Base-by-base conservation (phyloP, 345 rosid genomes). In the Conringia planisiliqua region DNA sequence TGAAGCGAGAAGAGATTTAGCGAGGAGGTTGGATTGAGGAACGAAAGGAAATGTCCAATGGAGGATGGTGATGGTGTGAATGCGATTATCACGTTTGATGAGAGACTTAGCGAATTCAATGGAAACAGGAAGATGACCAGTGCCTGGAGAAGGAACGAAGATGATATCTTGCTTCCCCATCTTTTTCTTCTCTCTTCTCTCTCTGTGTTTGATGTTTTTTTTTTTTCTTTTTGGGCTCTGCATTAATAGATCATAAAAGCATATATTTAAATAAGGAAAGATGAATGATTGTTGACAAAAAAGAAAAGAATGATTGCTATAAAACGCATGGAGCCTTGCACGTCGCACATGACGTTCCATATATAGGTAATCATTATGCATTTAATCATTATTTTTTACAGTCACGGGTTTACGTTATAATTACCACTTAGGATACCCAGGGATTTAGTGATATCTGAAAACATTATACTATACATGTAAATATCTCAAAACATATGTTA, bases 101-200 rank as follows among this genome's bases (percentile, higher is more conserved):
- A 90, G 72, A 46, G 75, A 65, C 38, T 78, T 83, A 0, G 88
- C 85, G 40, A 87, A 78, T 56, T 87, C 93, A 6, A 83, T 52
- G 46, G 83, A 33, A 4, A 88, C 81, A 7, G 73, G 77, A 24
- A 82, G 58, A 79, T 90, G 94, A 20, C 91, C 87, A 32, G 74
- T 12, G 6, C 33, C 16, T 44, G 81, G 81, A 20, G n/a, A 58
- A 0, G 81, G 40, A 27, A 78, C 70, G 29, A 78, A 68, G 43
- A 78, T 78, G 39, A 73, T 43, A 4, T 73, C 78, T 54, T 24
- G 16, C 51, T 61, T 73, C 44, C 0, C 38, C 78, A 64, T 59
- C 4, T n/a, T 20, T 6, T 14, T 56, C 10, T 48, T 3, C 4
- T 8, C 6, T 57, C 7, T 52, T 10, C 14, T 27, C 13, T 44